phyloP scores from a whole-genome alignment of 805 yeast genomes.

The Scheffersomyces coipomensis region DNA sequence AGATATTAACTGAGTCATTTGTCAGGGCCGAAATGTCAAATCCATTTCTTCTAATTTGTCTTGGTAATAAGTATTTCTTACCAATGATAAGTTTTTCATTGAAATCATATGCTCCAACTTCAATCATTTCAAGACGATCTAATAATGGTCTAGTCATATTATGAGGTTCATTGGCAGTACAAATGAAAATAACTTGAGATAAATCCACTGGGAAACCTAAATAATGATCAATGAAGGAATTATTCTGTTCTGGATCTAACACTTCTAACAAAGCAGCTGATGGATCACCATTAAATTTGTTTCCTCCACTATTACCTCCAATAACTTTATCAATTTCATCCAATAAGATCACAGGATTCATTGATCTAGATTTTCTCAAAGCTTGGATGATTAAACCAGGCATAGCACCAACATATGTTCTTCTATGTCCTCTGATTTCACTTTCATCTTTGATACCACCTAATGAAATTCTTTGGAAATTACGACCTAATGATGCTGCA shows the following conservation, averaged over 20 bases:
- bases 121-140: conserved; percentile 82
- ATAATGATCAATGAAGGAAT: conserved; percentile 75
- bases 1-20: conserved; percentile 35
- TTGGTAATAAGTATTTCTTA: conserved; percentile 64
- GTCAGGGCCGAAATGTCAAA: conserved; percentile 28
- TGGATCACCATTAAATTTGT: conserved; percentile 74
- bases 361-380: conserved; percentile 66
- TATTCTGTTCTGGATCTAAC: conserved; percentile 86
- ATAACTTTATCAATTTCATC: conserved; percentile 85
- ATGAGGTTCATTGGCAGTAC: conserved; percentile 80
- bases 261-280: conserved; percentile 87
- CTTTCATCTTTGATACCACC: conserved; percentile 91
- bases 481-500: conserved; percentile 69
- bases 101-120: conserved; percentile 75
- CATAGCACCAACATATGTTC: conserved; percentile 91
- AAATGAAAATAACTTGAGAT: conserved; percentile 76
- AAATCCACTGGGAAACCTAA: conserved; percentile 83
- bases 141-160: conserved; percentile 72
- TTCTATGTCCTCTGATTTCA: conserved; percentile 85
- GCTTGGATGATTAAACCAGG: conserved; percentile 83
- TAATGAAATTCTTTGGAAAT: conserved; percentile 75
- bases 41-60: conserved; percentile 71
- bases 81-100: conserved; percentile 77
- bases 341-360: conserved; percentile 79
- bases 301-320: conserved; percentile 46